Conservation (phyloP, 176 grass and related monocot species). For the Puya raimondii region DNA sequence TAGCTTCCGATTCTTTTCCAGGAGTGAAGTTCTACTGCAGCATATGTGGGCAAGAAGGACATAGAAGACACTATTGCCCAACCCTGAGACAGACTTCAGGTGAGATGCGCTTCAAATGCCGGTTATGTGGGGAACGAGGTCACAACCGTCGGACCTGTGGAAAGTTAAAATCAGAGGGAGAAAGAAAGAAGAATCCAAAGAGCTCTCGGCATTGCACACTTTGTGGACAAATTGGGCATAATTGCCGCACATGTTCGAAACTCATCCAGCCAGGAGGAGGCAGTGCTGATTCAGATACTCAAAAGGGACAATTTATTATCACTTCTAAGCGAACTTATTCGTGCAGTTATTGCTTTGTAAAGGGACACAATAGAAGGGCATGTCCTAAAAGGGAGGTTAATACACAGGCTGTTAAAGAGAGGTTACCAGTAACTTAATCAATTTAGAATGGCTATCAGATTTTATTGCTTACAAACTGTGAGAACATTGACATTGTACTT, state of each 20-base stretch:
- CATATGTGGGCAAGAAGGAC: constrained; percentile 68
- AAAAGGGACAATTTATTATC: constrained; percentile 18
- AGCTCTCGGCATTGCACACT: constrained; percentile 30
- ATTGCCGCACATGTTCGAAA: constrained; percentile 32
- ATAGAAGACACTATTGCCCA: constrained; percentile 67
- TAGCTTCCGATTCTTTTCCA: constrained; percentile 20
- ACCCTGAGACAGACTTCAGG: constrained; percentile 29
- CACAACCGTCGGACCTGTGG: constrained; percentile 77
- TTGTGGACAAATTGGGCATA: constrained; percentile 51
- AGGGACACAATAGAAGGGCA: constrained; percentile 64
- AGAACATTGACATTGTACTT: too few relatives aligned
- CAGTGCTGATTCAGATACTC: constrained; percentile 21
- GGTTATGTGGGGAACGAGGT: constrained; percentile 55
- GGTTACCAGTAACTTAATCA: neutral
- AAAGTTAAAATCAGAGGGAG: constrained; percentile 26
- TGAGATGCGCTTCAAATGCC: constrained; percentile 44
- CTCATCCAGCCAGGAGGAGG: constrained; percentile 12
- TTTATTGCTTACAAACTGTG: too few relatives aligned
- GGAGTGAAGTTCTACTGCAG: constrained; percentile 86
- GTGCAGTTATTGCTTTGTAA: constrained; percentile 48
- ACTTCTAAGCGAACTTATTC: constrained; percentile 36
- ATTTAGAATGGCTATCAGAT: neutral
- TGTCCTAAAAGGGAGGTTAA: constrained; percentile 36
- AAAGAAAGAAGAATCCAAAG: constrained; percentile 6
- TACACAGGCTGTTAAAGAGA: neutral